Evolutionary conservation across 1,139 yeast genomes (phyloP).

Genomic region (Magnusiomyces sp.): DNA sequence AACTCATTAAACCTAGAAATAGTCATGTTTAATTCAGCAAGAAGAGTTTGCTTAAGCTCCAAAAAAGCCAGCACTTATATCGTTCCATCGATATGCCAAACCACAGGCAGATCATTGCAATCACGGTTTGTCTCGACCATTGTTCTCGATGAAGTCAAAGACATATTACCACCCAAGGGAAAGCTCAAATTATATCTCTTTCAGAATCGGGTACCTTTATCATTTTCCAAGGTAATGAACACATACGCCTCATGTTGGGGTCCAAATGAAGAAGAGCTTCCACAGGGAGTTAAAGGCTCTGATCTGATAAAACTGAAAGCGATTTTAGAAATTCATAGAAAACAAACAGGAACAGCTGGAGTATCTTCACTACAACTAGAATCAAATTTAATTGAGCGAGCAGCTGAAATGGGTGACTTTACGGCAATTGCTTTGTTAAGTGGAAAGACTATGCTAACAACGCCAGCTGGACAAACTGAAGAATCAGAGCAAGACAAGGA

Average conservation of each 20-base stretch:
- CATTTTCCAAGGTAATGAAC: slow-evolving; percentile 13
- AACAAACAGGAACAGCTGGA: slow-evolving; percentile 51
- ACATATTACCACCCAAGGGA: slow-evolving; percentile 5
- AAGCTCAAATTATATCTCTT: slow-evolving; percentile 14
- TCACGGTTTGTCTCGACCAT: slow-evolving; percentile 2
- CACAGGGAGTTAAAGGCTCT: slow-evolving; percentile 40
- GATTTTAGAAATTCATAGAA: slow-evolving; percentile 54
- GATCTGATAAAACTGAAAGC: slow-evolving; percentile 65
- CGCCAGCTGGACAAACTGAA: slow-evolving; percentile 18
- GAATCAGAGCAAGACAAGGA: slow-evolving; percentile 31
- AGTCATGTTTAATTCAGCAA: too few species aligned
- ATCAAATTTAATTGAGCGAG: slow-evolving; percentile 61
- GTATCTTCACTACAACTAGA: slow-evolving; percentile 43
- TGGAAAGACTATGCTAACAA: slow-evolving; percentile 35
- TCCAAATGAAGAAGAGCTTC: slow-evolving; percentile 23
- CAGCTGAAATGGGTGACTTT: slow-evolving; percentile 75
- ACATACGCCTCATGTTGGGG: slow-evolving; percentile 17
- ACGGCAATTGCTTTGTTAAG: slow-evolving; percentile 69
- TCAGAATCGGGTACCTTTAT: slow-evolving; percentile 14
- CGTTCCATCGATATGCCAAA: too few species aligned
- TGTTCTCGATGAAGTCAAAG: slow-evolving; percentile 5
- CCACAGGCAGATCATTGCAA: not conserved
- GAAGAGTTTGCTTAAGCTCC: too few species aligned
- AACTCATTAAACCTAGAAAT: too few species aligned
- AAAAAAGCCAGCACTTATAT: too few species aligned